Conservation (phyloP, 2,329 filamentous ascomycete species). For the Fusarium subglutinans region DNA sequence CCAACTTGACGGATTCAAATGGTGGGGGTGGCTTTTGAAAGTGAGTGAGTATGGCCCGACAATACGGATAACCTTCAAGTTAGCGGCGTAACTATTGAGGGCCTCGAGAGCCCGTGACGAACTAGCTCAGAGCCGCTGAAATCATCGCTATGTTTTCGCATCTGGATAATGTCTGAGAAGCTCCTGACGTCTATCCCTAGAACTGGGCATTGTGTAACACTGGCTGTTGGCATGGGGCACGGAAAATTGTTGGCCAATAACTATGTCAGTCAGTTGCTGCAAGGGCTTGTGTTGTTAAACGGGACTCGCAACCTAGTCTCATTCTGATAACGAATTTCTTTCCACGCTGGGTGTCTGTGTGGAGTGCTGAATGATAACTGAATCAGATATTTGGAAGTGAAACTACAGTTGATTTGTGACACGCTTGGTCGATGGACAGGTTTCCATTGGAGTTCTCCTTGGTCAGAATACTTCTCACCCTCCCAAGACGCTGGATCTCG, state of each 20-base stretch:
- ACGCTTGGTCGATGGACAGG: neutral
- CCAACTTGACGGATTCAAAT: neutral
- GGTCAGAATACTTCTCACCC: neutral
- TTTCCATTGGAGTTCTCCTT: neutral
- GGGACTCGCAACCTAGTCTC: conserved; percentile 15
- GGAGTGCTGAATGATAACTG: neutral
- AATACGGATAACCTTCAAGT: neutral
- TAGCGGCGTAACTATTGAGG: neutral
- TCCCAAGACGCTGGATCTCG: neutral
- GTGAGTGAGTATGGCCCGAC: neutral
- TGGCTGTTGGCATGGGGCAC: conserved; percentile 11
- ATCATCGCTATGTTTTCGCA: neutral
- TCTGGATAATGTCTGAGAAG: neutral
- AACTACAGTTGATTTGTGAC: neutral
- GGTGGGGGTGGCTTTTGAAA: neutral
- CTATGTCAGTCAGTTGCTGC: conserved; percentile 8
- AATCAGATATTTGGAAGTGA: neutral
- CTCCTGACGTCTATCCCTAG: neutral
- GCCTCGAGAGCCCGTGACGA: neutral
- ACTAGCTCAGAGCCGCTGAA: neutral
- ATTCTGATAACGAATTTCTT: conserved; percentile 7
- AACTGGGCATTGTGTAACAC: conserved; percentile 7
- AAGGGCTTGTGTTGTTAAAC: neutral
- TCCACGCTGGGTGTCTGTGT: neutral
- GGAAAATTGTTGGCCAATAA: conserved; percentile 32